These are phyloP conservation scores for Ceratopteris richardii DNA, from an alignment of 75 land plant genomes.

Conservation along the genomic window DNA sequence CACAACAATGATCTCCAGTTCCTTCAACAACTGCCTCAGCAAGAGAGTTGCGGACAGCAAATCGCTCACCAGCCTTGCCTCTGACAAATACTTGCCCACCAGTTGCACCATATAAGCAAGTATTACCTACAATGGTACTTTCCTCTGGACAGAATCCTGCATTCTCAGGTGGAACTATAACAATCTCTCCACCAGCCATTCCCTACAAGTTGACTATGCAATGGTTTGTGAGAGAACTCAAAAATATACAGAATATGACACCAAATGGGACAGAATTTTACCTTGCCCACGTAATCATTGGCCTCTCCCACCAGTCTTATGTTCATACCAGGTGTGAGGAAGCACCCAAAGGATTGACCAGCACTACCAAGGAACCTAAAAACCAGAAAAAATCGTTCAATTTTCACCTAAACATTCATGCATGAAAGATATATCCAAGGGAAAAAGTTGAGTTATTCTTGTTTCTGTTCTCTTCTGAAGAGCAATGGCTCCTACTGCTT, in stretches of 20 bases:
- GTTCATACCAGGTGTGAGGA: conserved; percentile 88
- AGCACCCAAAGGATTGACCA: conserved; percentile 96
- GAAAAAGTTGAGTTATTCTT: too few species aligned
- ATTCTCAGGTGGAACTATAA: conserved; percentile 61
- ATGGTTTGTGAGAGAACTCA: too few species aligned
- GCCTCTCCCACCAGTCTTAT: conserved; percentile 88
- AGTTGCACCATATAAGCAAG: conserved; percentile 96
- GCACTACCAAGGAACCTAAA: conserved; percentile 89
- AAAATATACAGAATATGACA: background rate
- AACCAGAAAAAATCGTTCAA: too few species aligned
- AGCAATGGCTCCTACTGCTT: too few species aligned
- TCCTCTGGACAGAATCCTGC: conserved; percentile 80
- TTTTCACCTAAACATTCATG: too few species aligned
- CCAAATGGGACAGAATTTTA: conserved; percentile 10
- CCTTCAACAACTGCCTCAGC: conserved; percentile 98
- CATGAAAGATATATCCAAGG: too few species aligned
- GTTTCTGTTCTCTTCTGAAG: too few species aligned
- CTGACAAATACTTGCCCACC: conserved; percentile 87
- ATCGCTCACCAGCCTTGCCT: conserved; percentile 98
- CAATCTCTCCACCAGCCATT: conserved; percentile 98
- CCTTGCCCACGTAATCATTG: conserved; percentile 99
- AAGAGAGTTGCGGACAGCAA: conserved; percentile 90
- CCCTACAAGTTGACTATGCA: too few species aligned
- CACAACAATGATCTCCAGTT: conserved; percentile 94
- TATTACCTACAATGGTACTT: conserved; percentile 91